Conservation (phyloP, 2,329 filamentous ascomycete genomes). For the Trichoderma citrinoviride region DNA sequence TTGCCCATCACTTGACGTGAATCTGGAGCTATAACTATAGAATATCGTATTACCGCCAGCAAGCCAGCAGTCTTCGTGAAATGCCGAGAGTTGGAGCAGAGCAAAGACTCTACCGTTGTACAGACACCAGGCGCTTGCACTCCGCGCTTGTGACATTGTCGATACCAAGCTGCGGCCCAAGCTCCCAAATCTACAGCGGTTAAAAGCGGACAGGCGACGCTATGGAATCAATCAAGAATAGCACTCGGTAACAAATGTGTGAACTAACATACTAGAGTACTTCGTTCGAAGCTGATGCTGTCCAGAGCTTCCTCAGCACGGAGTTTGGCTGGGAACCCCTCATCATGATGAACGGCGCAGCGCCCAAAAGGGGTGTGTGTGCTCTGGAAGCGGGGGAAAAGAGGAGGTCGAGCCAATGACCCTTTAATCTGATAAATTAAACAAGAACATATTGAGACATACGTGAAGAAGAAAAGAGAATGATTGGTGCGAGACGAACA, state of each 20-base stretch:
- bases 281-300: not conserved
- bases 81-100: too few species aligned
- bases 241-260: not conserved
- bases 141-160: not conserved
- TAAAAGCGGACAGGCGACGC: not conserved
- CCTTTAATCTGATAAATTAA: not conserved
- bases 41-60: too few species aligned
- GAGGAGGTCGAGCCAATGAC: conserved; percentile 10
- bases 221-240: not conserved
- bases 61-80: too few species aligned
- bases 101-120: too few species aligned
- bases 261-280: not conserved
- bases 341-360: not conserved
- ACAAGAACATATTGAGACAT: not conserved
- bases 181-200: not conserved
- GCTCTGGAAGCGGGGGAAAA: not conserved
- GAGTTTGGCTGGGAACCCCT: not conserved
- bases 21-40: too few species aligned
- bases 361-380: not conserved
- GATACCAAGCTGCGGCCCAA: not conserved
- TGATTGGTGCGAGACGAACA: too few species aligned
- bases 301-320: not conserved
- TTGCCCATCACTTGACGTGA: too few species aligned
- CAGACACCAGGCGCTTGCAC: too few species aligned
- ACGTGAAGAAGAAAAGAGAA: not conserved